Conservation (phyloP, 495 filamentous ascomycete species). For the Xylaria sp. region DNA sequence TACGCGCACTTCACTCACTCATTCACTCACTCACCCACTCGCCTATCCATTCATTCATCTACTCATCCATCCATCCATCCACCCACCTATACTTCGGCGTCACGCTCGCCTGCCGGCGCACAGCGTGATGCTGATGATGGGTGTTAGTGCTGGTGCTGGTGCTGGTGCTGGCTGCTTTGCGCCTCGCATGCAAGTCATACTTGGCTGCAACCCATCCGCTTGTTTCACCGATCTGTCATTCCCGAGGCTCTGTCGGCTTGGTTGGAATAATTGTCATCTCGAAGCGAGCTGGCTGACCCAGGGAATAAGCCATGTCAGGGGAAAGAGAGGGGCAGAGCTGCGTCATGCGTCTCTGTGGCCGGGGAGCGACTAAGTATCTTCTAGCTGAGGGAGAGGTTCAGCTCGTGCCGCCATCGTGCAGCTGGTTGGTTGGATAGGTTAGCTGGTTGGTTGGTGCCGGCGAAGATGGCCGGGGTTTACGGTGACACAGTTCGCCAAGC, state of each 20-base stretch:
- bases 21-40: too few species aligned
- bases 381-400: slow-evolving; percentile 20
- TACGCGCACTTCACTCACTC: too few species aligned
- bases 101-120: background rate
- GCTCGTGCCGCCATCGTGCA: slow-evolving; percentile 20
- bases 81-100: too few species aligned
- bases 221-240: slow-evolving; percentile 17
- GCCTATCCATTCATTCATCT: too few species aligned
- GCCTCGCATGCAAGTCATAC: slow-evolving; percentile 10
- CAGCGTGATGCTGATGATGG: too few species aligned
- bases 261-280: slow-evolving; percentile 25
- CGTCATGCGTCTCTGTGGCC: slow-evolving; percentile 19
- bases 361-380: slow-evolving; percentile 16
- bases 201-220: background rate
- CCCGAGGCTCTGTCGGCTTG: slow-evolving; percentile 21
- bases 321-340: slow-evolving; percentile 16
- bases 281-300: slow-evolving; percentile 20
- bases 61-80: too few species aligned
- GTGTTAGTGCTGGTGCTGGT: background rate
- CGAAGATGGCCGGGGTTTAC: slow-evolving; percentile 3
- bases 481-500: slow-evolving; percentile 21
- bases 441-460: background rate
- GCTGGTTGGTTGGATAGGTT: slow-evolving; percentile 20
- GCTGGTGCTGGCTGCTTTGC: background rate
- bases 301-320: slow-evolving; percentile 12